Evolutionary conservation across 2,329 filamentous ascomycete genomes (phyloP).

Genomic region (Cordyceps javanica): DNA sequence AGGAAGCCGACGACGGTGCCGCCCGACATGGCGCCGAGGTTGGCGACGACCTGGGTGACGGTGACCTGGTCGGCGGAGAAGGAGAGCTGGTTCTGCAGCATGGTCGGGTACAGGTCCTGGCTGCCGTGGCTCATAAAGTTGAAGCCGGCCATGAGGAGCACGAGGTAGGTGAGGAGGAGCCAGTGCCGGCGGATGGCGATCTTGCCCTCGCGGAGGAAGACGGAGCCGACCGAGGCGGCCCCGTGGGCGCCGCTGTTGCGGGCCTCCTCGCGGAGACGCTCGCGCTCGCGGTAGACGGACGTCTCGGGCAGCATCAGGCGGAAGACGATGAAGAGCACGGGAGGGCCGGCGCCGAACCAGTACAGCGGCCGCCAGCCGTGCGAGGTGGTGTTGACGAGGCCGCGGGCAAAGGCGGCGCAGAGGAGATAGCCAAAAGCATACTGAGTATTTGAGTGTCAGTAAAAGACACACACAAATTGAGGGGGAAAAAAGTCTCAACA

Average conservation of each 20-base stretch:
- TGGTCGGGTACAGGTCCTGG: constrained; percentile 55
- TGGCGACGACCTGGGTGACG: constrained; percentile 65
- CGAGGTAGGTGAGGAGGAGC: constrained; percentile 72
- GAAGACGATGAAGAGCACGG: constrained; percentile 73
- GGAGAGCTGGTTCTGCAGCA: constrained; percentile 50
- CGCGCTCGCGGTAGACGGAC: constrained; percentile 60
- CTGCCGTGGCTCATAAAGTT: constrained; percentile 86
- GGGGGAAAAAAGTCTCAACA: no score
- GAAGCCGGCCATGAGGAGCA: constrained; percentile 83
- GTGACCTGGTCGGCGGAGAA: constrained; percentile 53
- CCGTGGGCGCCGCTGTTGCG: constrained; percentile 16
- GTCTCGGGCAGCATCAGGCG: constrained; percentile 77
- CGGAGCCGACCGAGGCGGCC: constrained; percentile 36
- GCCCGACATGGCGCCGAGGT: constrained; percentile 64
- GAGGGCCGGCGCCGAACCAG: constrained; percentile 83
- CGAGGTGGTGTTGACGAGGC: constrained; percentile 66
- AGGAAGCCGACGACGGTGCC: constrained; percentile 61
- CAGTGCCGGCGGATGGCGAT: constrained; percentile 75
- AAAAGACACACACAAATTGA: not conserved
- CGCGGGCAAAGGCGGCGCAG: constrained; percentile 53
- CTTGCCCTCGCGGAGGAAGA: constrained; percentile 71
- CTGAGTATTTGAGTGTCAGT: constrained; percentile 16
- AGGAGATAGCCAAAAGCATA: constrained; percentile 62
- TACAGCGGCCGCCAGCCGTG: constrained; percentile 80
- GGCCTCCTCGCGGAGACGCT: constrained; percentile 50